Conservation (phyloP, 768 basidiomycete species). For the Pleurotus eryngii region DNA sequence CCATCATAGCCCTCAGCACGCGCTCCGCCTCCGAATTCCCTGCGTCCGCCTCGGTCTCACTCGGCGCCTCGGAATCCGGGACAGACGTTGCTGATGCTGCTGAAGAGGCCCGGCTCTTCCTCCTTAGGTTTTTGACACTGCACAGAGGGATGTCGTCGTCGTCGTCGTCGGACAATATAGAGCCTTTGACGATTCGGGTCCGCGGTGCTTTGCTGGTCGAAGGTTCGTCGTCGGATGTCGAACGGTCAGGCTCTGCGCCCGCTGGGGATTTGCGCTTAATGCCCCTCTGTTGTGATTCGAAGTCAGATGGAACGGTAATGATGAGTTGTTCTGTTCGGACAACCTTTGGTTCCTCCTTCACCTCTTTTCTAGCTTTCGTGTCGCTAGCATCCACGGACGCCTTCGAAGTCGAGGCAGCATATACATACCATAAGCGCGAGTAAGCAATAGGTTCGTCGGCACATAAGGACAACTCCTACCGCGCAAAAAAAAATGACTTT, state of each 20-base stretch:
- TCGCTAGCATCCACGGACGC: neutral
- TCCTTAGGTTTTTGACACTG: conserved; percentile 21
- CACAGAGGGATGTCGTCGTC: conserved; percentile 38
- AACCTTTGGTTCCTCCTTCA: conserved; percentile 16
- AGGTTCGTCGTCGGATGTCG: conserved; percentile 4
- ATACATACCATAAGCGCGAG: too few species aligned
- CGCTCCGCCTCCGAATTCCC: conserved; percentile 35
- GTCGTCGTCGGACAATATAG: conserved; percentile 58
- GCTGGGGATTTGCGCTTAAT: conserved; percentile 42
- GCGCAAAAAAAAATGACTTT: neutral
- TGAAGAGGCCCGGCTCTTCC: conserved; percentile 30
- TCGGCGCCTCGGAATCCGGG: conserved; percentile 17
- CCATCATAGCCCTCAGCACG: conserved; percentile 64
- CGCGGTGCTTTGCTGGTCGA: conserved; percentile 10
- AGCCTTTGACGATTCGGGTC: conserved; percentile 40
- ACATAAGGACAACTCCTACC: neutral
- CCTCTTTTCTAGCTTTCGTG: conserved; percentile 13
- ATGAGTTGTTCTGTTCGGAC: neutral
- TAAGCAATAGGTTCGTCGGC: too few species aligned
- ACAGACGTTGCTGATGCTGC: neutral
- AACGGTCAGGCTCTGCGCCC: conserved; percentile 22
- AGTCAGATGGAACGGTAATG: neutral
- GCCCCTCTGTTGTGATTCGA: conserved; percentile 23
- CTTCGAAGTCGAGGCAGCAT: neutral
- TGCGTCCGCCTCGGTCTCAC: conserved; percentile 21